Percentiles rank a stretch among this genome's conserved stretches.
Evolutionary conservation across 1,284 basidiomycete genomes (phyloP).

Genomic region (Peniophora sp.): DNA sequence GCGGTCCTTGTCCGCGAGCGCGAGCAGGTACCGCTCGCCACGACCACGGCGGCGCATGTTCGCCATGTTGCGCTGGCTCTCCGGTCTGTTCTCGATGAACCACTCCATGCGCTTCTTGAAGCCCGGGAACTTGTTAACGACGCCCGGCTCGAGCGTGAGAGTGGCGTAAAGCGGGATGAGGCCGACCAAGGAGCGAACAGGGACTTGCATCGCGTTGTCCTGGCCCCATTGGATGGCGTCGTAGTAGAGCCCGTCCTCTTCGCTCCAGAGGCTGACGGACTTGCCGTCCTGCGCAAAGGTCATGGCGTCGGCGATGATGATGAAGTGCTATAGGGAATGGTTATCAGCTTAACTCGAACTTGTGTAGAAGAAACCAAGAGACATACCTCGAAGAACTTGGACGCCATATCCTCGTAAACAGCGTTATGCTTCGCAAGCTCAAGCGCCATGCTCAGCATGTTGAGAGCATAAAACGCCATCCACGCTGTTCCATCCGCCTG

Average conservation of each 20-base stretch:
- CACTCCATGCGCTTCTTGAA: slow-evolving; percentile 99
- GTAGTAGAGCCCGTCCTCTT: slow-evolving; percentile 96
- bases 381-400: slow-evolving; percentile 89
- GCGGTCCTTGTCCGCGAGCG: slow-evolving; percentile 87
- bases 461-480: slow-evolving; percentile 98
- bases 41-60: slow-evolving; percentile 85
- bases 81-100: slow-evolving; percentile 92
- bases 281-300: slow-evolving; percentile 77
- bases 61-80: slow-evolving; percentile 89
- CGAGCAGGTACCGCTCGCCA: slow-evolving; percentile 83
- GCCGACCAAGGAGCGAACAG: slow-evolving; percentile 89
- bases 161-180: slow-evolving; percentile 95
- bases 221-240: slow-evolving; percentile 92
- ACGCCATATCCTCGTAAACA: slow-evolving; percentile 99
- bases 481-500: slow-evolving; percentile 98
- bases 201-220: slow-evolving; percentile 81
- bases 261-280: slow-evolving; percentile 87
- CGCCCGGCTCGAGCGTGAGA: slow-evolving; percentile 84
- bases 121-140: slow-evolving; percentile 87
- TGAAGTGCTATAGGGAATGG: slow-evolving; percentile 63
- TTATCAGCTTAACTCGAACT: slow-evolving; percentile 2
- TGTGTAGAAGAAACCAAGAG: not conserved
- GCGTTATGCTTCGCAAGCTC: slow-evolving; percentile 97
- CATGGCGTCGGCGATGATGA: slow-evolving; percentile 97
- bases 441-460: slow-evolving; percentile 96